phyloP scores from a whole-genome alignment of 1,139 yeast genomes.

The Geotrichum citri-aurantii region DNA sequence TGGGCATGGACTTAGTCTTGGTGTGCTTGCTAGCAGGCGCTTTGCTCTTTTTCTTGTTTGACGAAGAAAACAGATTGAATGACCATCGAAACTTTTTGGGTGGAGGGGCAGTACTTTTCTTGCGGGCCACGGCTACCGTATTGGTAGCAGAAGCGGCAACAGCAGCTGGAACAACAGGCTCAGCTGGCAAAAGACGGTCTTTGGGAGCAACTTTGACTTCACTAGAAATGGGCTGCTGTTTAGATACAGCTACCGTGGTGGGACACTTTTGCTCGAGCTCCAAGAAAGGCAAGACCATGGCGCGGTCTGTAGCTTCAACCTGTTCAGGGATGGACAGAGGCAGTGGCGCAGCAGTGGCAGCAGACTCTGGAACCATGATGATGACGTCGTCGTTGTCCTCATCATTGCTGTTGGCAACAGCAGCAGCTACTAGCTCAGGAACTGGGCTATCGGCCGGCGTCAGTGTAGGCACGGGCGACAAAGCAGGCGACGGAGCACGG shows the following conservation, averaged over 20 bases:
- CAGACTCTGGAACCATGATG: background rate
- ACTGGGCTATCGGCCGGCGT: background rate
- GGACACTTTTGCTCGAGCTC: background rate
- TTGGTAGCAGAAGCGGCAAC: background rate
- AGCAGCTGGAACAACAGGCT: background rate
- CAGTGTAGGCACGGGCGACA: background rate
- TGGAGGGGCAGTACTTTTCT: background rate
- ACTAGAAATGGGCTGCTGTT: background rate
- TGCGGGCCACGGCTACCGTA: background rate
- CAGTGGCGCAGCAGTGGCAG: background rate
- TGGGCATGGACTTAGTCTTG: background rate
- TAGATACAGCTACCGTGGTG: background rate
- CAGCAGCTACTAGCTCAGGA: background rate
- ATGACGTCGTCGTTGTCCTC: background rate
- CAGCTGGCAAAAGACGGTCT: background rate
- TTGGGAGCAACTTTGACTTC: background rate
- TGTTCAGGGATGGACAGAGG: background rate
- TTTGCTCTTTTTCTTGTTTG: background rate
- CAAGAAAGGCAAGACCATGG: background rate
- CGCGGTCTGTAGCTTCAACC: background rate
- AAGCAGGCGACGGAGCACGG: background rate
- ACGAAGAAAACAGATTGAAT: slow-evolving; percentile 2
- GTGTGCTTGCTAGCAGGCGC: background rate
- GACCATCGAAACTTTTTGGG: slow-evolving; percentile 12
- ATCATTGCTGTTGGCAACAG: background rate